Percentiles rank a stretch among this genome's conserved stretches.
Conservation (phyloP, 106 monocot genomes). For the Phalaenopsis equestris region DNA sequence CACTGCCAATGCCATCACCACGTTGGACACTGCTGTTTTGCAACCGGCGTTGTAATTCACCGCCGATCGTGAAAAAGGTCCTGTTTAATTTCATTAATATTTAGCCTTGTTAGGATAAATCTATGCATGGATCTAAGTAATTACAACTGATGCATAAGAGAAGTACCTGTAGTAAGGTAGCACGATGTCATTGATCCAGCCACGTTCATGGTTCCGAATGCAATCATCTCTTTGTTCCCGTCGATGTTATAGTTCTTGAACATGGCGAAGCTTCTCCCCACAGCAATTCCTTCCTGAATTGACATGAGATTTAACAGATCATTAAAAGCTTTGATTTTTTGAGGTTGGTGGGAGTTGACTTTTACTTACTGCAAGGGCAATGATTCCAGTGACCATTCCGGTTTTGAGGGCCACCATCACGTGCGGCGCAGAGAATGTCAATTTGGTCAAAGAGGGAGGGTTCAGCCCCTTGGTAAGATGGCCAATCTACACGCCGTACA, state of each 20-base stretch:
- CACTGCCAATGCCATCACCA: conserved; percentile 70
- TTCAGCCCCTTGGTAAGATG: conserved; percentile 64
- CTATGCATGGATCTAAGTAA: too few species aligned
- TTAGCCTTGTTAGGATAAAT: background rate
- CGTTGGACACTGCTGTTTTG: conserved; percentile 88
- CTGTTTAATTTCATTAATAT: background rate
- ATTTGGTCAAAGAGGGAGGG: conserved; percentile 47
- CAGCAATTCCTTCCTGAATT: conserved; percentile 51
- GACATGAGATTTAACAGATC: background rate
- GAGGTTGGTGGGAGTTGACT: conserved; percentile 1
- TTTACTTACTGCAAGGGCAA: conserved; percentile 63
- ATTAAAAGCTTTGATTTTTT: background rate
- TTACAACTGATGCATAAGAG: background rate
- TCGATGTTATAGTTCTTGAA: conserved; percentile 67
- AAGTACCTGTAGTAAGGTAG: conserved; percentile 44
- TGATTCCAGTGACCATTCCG: conserved; percentile 61
- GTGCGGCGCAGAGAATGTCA: conserved; percentile 40
- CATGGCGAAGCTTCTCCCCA: conserved; percentile 52
- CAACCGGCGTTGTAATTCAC: conserved; percentile 95
- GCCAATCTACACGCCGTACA: conserved; percentile 42
- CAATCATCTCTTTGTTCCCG: conserved; percentile 71
- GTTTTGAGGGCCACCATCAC: conserved; percentile 49
- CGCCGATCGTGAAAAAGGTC: conserved; percentile 66
- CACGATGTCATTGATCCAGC: conserved; percentile 54
- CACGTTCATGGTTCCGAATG: conserved; percentile 65